Percentiles rank a stretch among this genome's conserved stretches.
phyloP scores from a whole-genome alignment of 768 basidiomycete genomes.

The Gymnopilus junonius region DNA sequence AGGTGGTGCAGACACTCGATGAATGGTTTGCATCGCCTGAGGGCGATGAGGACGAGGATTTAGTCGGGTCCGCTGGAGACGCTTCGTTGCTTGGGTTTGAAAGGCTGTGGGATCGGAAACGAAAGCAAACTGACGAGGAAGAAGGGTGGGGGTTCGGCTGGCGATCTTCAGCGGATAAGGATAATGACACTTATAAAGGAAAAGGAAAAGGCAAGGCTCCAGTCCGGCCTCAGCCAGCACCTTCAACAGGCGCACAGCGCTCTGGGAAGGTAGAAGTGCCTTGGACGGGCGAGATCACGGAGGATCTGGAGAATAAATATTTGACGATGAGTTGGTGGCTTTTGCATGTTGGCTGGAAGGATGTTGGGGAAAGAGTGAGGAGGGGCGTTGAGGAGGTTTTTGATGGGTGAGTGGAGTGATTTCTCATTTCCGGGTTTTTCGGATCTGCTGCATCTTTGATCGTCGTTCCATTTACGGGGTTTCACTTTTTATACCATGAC shows the following conservation, averaged over 20 bases:
- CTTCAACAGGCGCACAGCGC: not conserved
- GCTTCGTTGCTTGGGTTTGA: not conserved
- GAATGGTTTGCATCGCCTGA: slow-evolving; percentile 13
- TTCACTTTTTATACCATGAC: not conserved
- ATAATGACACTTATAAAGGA: too few species aligned
- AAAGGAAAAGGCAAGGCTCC: slow-evolving; percentile 1
- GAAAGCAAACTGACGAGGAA: slow-evolving; percentile 8
- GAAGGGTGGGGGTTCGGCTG: slow-evolving; percentile 18
- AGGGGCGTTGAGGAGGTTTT: slow-evolving; percentile 83
- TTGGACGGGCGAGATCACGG: slow-evolving; percentile 41
- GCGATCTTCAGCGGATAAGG: not conserved
- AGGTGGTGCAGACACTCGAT: slow-evolving; percentile 16
- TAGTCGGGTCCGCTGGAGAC: slow-evolving; percentile 2
- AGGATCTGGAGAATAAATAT: slow-evolving; percentile 79
- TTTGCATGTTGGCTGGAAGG: slow-evolving; percentile 90
- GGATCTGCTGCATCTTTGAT: too few species aligned
- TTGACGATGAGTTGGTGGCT: slow-evolving; percentile 94
- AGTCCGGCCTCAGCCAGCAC: not conserved
- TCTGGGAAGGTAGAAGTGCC: not conserved
- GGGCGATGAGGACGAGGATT: slow-evolving; percentile 27
- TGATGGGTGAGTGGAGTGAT: slow-evolving; percentile 65
- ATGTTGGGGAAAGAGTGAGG: slow-evolving; percentile 74
- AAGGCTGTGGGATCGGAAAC: not conserved
- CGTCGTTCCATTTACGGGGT: too few species aligned
- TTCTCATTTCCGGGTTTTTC: too few species aligned